phyloP scores from a whole-genome alignment of 169 alveolate genomes.

The Eimeria sp. region DNA sequence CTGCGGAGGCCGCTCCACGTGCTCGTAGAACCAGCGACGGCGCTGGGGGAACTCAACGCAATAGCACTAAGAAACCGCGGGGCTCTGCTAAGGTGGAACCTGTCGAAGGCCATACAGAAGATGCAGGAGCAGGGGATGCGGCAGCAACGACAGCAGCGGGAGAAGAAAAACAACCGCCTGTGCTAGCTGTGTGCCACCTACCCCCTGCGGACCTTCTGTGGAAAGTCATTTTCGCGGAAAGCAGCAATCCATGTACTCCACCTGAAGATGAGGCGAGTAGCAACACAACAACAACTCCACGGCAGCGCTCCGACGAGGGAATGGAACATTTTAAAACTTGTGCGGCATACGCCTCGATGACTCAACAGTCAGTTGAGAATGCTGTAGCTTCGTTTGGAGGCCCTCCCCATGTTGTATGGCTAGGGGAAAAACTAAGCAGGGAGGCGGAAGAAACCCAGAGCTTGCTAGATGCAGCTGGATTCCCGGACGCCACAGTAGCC shows the following conservation, averaged over 20 bases:
- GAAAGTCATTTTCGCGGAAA: constrained; percentile 10
- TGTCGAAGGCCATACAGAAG: background rate
- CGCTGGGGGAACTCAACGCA: constrained; percentile 28
- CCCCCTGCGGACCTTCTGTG: constrained; percentile 55
- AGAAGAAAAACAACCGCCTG: constrained; percentile 15
- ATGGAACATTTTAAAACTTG: background rate
- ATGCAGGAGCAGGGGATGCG: constrained; percentile 35
- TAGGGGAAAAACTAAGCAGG: constrained; percentile 41
- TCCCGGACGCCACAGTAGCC: constrained; percentile 38
- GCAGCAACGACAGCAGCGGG: constrained; percentile 21
- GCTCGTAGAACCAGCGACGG: constrained; percentile 61
- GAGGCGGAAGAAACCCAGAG: constrained; percentile 18
- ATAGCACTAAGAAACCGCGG: constrained; percentile 15
- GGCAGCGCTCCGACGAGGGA: constrained; percentile 22
- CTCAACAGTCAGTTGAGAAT: constrained; percentile 3
- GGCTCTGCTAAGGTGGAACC: background rate
- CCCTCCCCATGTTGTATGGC: constrained; percentile 35
- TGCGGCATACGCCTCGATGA: constrained; percentile 25
- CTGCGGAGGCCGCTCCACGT: constrained; percentile 30
- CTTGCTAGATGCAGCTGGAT: constrained; percentile 16
- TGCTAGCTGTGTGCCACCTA: constrained; percentile 46
- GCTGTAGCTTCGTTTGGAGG: constrained; percentile 39
- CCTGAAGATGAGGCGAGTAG: constrained; percentile 15
- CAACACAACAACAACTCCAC: background rate
- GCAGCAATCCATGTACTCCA: background rate